Base-by-base conservation (phyloP, 768 basidiomycete species). In the Thelephora ganbajun region DNA sequence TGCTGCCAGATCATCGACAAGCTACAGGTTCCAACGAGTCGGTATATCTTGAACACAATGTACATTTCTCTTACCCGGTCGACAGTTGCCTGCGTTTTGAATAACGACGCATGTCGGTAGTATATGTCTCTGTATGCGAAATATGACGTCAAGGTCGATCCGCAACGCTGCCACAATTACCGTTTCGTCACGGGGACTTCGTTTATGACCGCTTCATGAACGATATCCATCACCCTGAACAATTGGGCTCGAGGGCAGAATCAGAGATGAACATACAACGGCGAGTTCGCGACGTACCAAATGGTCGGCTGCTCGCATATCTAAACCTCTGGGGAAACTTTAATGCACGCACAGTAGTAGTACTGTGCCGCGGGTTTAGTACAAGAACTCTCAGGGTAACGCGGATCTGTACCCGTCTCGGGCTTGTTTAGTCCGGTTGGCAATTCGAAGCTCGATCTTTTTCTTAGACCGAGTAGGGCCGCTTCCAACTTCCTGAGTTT, bases 1-100 rank as follows among this genome's bases (percentile, higher is more conserved):
- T 0, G 90, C 89, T 1, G 91, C 87, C 12, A 97, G 64, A 56
- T 94, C 87, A 55, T 96, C 92, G 22, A 94, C 77, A 6, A 96
- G 69, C 91, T 94, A 50, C 5, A 20, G 35, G 14, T n/a, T 35
- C 3, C 30, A 39, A 11, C 4, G 45, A 35, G 46, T 44, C 33
- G 44, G 33, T 42, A 35, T 23, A n/a, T 35, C 37, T 20, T 30
- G 45, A 47, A 43, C 51, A 45, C 46, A 2, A 35, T 30, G 6
- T 36, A 16, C 33, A 48, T 39, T 35, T 13, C 20, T 55, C 68
- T 44, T 53, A 88, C 92, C 51, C 70, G 69, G 61, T 97, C 87
- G 1, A 94, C 90, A 0, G 73, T 71, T n/a, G 66, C 63, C 60
- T 98, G 93, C 6, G 67, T 74, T 51, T 70, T 77, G 65, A 94